Conservation (phyloP, 306 rosid species). For the Casuarina cunninghamiana region DNA sequence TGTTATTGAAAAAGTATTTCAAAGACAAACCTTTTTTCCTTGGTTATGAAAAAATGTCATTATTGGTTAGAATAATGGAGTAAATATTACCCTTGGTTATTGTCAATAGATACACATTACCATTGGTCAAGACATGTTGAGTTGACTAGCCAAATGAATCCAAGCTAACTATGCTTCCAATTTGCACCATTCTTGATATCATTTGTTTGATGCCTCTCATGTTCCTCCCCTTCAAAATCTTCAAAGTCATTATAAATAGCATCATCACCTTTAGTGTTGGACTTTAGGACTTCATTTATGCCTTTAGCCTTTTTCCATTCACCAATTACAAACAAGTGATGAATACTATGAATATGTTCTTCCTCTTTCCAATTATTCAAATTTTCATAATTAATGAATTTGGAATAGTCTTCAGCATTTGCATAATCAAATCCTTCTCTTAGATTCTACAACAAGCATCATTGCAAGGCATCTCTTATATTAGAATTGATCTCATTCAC, state of each 20-base stretch:
- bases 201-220: slow-evolving; percentile 35
- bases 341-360: slow-evolving; percentile 48
- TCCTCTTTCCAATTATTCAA: slow-evolving; percentile 48
- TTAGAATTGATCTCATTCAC: not conserved
- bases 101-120: too few species aligned
- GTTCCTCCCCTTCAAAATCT: slow-evolving; percentile 77
- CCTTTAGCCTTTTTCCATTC: slow-evolving; percentile 84
- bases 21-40: slow-evolving; percentile 60
- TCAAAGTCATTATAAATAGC: slow-evolving; percentile 76
- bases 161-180: slow-evolving; percentile 25
- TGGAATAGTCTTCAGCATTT: slow-evolving; percentile 78
- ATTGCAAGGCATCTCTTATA: too few species aligned
- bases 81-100: too few species aligned
- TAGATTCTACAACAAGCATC: too few species aligned
- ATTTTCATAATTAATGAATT: slow-evolving; percentile 44
- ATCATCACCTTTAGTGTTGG: slow-evolving; percentile 41
- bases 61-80: too few species aligned
- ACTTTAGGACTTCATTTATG: slow-evolving; percentile 50
- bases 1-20: slow-evolving; percentile 12
- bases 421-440: too few species aligned
- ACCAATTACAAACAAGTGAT: slow-evolving; percentile 80
- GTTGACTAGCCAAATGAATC: not conserved
- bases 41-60: not conserved
- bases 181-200: slow-evolving; percentile 20
- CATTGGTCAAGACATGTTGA: not conserved